Evolutionary conservation across 2,329 filamentous ascomycete species (phyloP).

Genomic region (Colletotrichum noveboracense): DNA sequence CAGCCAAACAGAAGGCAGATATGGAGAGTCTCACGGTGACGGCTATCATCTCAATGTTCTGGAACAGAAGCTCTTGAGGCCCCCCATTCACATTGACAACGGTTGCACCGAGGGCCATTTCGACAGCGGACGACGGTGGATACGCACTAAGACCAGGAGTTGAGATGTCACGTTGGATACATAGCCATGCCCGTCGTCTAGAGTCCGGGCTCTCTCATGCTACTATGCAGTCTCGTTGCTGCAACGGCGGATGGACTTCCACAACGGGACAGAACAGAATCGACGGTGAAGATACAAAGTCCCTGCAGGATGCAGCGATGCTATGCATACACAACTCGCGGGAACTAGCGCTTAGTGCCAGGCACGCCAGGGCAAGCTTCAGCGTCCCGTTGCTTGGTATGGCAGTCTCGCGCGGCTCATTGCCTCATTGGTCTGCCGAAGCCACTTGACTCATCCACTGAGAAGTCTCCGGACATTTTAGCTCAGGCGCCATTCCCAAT

Average conservation of each 20-base stretch:
- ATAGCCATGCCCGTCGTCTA: background rate
- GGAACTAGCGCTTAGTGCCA: slow-evolving; percentile 18
- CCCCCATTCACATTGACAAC: background rate
- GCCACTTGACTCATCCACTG: background rate
- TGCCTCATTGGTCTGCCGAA: background rate
- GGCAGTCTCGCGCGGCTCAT: background rate
- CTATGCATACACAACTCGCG: background rate
- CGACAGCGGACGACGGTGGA: slow-evolving; percentile 4
- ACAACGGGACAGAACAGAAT: background rate
- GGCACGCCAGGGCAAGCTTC: slow-evolving; percentile 19
- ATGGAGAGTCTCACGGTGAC: background rate
- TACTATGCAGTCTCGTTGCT: background rate
- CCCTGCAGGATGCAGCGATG: slow-evolving; percentile 14
- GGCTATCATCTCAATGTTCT: slow-evolving; percentile 18
- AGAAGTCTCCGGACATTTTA: background rate
- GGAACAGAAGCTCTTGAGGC: background rate
- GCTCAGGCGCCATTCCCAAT: background rate
- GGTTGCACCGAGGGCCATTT: background rate
- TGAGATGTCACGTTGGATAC: slow-evolving; percentile 10
- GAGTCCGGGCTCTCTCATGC: background rate
- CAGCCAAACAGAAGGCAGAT: background rate
- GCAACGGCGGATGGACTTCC: background rate
- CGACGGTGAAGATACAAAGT: background rate
- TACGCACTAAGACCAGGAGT: background rate
- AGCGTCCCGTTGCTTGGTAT: background rate